Percentiles rank a stretch among this genome's conserved stretches.
phyloP scores from a whole-genome alignment of 345 rosid species.

The Gossypium raimondii region DNA sequence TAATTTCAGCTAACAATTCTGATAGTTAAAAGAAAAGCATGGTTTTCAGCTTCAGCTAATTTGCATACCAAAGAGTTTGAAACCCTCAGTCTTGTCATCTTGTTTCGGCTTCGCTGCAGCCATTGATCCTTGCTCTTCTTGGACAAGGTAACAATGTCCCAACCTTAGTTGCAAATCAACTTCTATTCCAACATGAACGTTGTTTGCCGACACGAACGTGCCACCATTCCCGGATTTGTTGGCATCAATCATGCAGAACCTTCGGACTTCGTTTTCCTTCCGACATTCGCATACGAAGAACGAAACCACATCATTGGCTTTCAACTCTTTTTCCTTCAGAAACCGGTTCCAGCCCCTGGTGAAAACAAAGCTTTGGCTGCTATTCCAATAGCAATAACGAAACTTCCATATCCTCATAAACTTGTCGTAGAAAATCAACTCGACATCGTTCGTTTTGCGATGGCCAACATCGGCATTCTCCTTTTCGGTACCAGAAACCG shows the following conservation, averaged over 20 bases:
- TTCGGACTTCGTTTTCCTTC: conserved; percentile 2
- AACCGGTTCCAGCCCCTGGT: conserved; percentile 83
- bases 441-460: conserved; percentile 27
- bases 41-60: conserved; percentile 19
- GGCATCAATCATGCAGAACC: conserved; percentile 41
- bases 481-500: neutral
- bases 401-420: conserved; percentile 71
- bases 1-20: neutral
- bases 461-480: neutral
- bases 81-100: conserved; percentile 10
- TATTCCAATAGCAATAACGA: conserved; percentile 82
- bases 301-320: conserved; percentile 44
- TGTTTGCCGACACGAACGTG: neutral
- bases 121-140: neutral
- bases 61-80: conserved; percentile 47
- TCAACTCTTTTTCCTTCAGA: conserved; percentile 58
- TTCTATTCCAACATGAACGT: neutral
- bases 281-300: conserved; percentile 43
- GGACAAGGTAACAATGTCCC: neutral
- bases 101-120: neutral
- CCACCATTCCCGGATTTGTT: neutral
- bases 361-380: conserved; percentile 88
- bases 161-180: neutral
- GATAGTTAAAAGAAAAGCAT: neutral
- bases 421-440: conserved; percentile 55